These are phyloP conservation scores for Cystobasidium pallidum DNA, from an alignment of 1,284 basidiomycete genomes.

Conservation along the genomic window DNA sequence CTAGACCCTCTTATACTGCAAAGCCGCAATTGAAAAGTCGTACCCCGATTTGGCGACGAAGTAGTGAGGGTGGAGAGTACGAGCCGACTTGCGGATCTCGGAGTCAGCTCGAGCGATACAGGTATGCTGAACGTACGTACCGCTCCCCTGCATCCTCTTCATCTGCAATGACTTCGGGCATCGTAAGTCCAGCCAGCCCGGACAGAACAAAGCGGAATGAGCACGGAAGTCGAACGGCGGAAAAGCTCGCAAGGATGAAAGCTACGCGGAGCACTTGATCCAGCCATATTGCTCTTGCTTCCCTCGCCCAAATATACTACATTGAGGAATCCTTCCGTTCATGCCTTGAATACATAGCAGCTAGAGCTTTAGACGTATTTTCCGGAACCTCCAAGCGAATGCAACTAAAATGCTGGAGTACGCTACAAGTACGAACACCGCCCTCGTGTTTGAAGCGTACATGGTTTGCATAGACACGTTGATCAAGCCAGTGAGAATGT, in stretches of 20 bases:
- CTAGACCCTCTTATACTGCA: background rate
- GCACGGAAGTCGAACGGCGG: conserved; percentile 34
- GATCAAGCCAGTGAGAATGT: conserved; percentile 80
- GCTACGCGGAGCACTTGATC: conserved; percentile 7
- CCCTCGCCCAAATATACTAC: no score
- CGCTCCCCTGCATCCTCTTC: background rate
- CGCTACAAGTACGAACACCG: conserved; percentile 67
- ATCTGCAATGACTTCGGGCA: background rate
- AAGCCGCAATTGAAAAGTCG: background rate
- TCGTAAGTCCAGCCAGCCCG: background rate
- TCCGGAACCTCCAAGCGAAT: conserved; percentile 65
- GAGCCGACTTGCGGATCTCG: background rate
- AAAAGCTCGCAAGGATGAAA: conserved; percentile 42
- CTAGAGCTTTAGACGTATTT: conserved; percentile 41
- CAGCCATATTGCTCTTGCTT: no score
- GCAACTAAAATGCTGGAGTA: conserved; percentile 69
- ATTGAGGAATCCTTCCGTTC: background rate
- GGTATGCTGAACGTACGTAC: background rate
- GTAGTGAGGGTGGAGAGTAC: background rate
- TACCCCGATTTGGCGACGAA: background rate
- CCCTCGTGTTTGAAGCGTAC: conserved; percentile 66
- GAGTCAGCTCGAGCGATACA: background rate
- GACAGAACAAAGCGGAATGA: conserved; percentile 11
- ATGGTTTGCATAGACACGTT: conserved; percentile 83
- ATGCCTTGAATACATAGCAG: conserved; percentile 35